phyloP scores from a whole-genome alignment of 768 basidiomycete genomes.

The Pleurotus salmoneostramineus region DNA sequence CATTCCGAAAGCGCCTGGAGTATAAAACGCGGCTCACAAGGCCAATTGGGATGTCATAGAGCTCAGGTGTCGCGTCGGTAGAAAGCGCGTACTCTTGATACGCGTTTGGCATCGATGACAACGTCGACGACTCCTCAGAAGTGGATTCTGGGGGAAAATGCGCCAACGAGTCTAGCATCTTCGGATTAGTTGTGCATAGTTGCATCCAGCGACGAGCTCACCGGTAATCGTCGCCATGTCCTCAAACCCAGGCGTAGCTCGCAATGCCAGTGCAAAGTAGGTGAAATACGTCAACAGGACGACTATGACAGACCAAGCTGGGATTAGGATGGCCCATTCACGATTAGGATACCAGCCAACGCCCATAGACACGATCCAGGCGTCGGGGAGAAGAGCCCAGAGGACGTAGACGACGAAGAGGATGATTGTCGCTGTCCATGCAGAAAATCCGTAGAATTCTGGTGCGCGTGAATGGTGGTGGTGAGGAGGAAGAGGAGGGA shows the following conservation, averaged over 20 bases:
- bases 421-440: conserved; percentile 74
- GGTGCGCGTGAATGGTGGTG: conserved; percentile 64
- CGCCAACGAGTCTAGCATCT: conserved; percentile 48
- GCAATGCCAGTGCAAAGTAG: conserved; percentile 74
- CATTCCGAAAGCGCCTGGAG: not conserved
- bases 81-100: conserved; percentile 44
- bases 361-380: conserved; percentile 60
- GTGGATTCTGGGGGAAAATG: conserved; percentile 36
- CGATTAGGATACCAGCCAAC: conserved; percentile 87
- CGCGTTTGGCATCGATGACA: conserved; percentile 28
- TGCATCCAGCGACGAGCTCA: conserved; percentile 24
- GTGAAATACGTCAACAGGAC: conserved; percentile 73
- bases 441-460: conserved; percentile 90
- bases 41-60: conserved; percentile 82
- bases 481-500: conserved; percentile 19
- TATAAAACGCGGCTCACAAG: conserved; percentile 77
- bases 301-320: conserved; percentile 70
- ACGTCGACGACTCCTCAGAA: too few species aligned
- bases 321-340: conserved; percentile 83
- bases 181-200: not conserved
- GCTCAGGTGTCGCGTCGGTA: conserved; percentile 48
- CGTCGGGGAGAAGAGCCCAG: conserved; percentile 80
- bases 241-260: conserved; percentile 65
- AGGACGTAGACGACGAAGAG: conserved; percentile 67
- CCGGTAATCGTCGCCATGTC: conserved; percentile 68